Percentiles rank a stretch among this genome's conserved stretches.
phyloP scores from a whole-genome alignment of 352 stramenopile species.

The Detonula confervacea region DNA sequence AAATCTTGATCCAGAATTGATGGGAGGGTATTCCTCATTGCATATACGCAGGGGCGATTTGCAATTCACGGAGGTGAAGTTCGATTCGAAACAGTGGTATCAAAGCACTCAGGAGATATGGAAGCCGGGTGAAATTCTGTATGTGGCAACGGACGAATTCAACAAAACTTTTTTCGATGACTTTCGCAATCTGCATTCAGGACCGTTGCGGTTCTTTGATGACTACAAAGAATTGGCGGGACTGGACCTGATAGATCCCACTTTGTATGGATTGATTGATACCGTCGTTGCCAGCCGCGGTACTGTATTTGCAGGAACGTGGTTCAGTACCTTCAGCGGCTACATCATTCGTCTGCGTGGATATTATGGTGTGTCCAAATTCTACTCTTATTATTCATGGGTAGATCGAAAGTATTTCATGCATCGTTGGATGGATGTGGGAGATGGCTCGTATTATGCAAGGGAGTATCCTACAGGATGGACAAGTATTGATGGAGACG shows the following conservation, averaged over 20 bases:
- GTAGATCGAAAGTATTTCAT: slow-evolving; percentile 65
- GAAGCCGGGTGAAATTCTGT: slow-evolving; percentile 77
- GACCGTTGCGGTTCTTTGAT: slow-evolving; percentile 81
- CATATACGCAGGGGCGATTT: slow-evolving; percentile 87
- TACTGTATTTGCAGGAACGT: slow-evolving; percentile 77
- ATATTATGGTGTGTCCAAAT: slow-evolving; percentile 77
- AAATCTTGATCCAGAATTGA: slow-evolving; percentile 42
- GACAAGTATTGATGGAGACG: slow-evolving; percentile 75
- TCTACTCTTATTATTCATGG: slow-evolving; percentile 66
- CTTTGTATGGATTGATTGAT: slow-evolving; percentile 83
- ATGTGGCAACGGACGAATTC: slow-evolving; percentile 86
- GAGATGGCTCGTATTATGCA: slow-evolving; percentile 56
- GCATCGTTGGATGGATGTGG: slow-evolving; percentile 63
- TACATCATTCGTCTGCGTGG: slow-evolving; percentile 87
- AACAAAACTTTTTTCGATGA: slow-evolving; percentile 86
- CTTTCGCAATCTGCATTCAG: slow-evolving; percentile 67
- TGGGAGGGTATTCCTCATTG: slow-evolving; percentile 71
- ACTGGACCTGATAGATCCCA: slow-evolving; percentile 75
- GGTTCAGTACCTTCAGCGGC: slow-evolving; percentile 86
- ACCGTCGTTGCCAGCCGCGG: slow-evolving; percentile 74
- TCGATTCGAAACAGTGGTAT: slow-evolving; percentile 75
- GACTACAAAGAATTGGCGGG: slow-evolving; percentile 79
- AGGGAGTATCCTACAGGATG: slow-evolving; percentile 73
- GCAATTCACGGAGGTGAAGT: slow-evolving; percentile 84
- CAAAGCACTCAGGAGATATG: slow-evolving; percentile 79